A percentile compares a stretch with the other conserved stretches of the same genome.
Conservation (phyloP, 2,329 filamentous ascomycete genomes). For the Colletotrichum endophyticum region DNA sequence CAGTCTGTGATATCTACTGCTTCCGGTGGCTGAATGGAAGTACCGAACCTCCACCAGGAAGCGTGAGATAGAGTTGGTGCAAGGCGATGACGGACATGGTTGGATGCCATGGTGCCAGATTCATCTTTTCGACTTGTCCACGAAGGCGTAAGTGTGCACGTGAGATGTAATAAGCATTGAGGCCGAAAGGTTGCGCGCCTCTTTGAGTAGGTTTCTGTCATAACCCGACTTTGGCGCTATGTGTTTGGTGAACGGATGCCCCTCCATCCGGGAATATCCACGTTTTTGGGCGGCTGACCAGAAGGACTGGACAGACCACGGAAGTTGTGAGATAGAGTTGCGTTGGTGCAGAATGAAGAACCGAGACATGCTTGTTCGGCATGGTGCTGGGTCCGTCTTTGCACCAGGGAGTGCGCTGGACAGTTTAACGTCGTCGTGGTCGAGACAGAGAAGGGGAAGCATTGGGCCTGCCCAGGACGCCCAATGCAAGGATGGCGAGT, state of each 20-base stretch:
- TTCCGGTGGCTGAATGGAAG: too few relatives aligned
- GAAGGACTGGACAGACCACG: background rate
- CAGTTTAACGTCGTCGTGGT: background rate
- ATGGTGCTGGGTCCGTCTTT: background rate
- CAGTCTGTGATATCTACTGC: background rate
- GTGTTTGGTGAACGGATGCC: background rate
- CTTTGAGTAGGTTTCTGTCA: background rate
- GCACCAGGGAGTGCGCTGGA: background rate
- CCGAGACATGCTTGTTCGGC: background rate
- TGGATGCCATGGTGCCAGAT: background rate
- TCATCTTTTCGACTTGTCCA: background rate
- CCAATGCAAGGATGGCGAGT: too few relatives aligned
- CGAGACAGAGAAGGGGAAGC: background rate
- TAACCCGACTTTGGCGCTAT: background rate
- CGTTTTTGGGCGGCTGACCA: background rate
- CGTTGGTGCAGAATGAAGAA: background rate
- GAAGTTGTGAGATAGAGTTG: background rate
- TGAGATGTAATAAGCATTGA: background rate
- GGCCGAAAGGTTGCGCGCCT: background rate
- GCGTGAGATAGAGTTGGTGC: background rate
- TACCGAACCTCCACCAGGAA: rapidly evolving
- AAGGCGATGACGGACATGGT: background rate
- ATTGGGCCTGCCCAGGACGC: too few relatives aligned
- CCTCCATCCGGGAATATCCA: background rate
- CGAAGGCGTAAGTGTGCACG: background rate